phyloP scores from a whole-genome alignment of 208 protist genomes.

The Crithidia acanthocephali region DNA sequence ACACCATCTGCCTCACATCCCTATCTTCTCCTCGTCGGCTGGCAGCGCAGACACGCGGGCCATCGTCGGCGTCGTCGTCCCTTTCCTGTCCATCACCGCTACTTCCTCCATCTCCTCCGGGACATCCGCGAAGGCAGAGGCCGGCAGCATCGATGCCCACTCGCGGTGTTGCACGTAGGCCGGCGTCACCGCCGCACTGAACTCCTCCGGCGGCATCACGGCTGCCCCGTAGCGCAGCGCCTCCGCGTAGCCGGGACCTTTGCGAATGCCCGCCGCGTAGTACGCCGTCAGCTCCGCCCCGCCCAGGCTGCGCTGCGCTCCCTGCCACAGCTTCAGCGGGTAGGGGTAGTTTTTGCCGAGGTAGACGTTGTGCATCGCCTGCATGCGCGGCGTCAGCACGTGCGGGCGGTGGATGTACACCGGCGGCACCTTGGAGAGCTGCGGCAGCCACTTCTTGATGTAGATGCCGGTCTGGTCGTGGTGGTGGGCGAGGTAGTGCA shows the following conservation, averaged over 20 bases:
- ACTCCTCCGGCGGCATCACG: conserved; percentile 73
- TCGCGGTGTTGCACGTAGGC: conserved; percentile 28
- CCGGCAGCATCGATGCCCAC: conserved; percentile 49
- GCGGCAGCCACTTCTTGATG: conserved; percentile 90
- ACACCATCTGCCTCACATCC: too few relatives aligned
- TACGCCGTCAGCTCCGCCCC: conserved; percentile 63
- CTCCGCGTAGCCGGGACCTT: conserved; percentile 72
- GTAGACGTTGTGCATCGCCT: conserved; percentile 83
- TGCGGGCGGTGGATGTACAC: conserved; percentile 92
- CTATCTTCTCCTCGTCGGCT: too few relatives aligned
- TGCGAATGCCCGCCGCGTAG: conserved; percentile 42
- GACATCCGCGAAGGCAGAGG: conserved; percentile 32
- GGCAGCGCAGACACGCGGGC: neutral
- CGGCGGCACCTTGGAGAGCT: conserved; percentile 83
- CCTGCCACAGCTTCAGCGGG: conserved; percentile 91
- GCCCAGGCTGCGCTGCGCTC: conserved; percentile 61
- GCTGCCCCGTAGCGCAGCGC: conserved; percentile 66
- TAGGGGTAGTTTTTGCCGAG: conserved; percentile 89
- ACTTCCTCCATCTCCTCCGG: conserved; percentile 4
- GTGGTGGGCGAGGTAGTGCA: conserved; percentile 84
- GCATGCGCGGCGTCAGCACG: conserved; percentile 85
- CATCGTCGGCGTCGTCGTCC: too few relatives aligned
- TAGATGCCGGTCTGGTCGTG: conserved; percentile 93
- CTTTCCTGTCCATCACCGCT: neutral
- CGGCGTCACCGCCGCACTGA: conserved; percentile 37